Evolutionary conservation across 148 eudicot species (phyloP).

Genomic region (Rhododendron griersonianum): DNA sequence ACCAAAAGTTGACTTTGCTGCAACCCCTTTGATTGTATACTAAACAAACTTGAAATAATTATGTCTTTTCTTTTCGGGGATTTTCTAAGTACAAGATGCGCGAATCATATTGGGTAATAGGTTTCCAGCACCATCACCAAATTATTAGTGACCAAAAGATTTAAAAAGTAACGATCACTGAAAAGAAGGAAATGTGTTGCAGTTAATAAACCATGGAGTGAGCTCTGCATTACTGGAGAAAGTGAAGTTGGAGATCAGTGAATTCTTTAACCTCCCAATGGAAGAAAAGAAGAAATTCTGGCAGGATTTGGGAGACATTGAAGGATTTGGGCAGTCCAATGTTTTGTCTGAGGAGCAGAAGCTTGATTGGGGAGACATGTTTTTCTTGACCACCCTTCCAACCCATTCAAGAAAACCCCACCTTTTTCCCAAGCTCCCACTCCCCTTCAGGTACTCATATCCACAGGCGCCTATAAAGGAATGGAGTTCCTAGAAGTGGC

Average conservation of each 20-base stretch:
- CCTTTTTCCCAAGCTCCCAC: background rate
- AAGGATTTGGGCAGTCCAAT: slow-evolving; percentile 34
- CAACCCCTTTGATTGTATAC: no score
- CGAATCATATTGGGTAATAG: background rate
- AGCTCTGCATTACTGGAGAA: slow-evolving; percentile 18
- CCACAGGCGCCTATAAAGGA: no score
- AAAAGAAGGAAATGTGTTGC: background rate
- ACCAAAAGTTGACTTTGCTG: no score
- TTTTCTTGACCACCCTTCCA: slow-evolving; percentile 17
- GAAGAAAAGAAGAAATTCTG: slow-evolving; percentile 28
- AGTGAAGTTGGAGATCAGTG: slow-evolving; percentile 15
- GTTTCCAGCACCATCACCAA: no score
- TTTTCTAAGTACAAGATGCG: no score
- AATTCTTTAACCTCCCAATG: slow-evolving; percentile 1
- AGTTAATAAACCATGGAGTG: slow-evolving; percentile 34
- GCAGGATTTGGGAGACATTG: slow-evolving; percentile 11
- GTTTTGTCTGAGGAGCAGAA: slow-evolving; percentile 35
- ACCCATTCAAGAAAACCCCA: slow-evolving; percentile 11
- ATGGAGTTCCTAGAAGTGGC: no score
- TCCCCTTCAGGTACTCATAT: background rate
- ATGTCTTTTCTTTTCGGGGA: no score
- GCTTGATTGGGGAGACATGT: slow-evolving; percentile 37
- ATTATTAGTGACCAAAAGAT: no score
- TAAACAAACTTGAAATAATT: no score
- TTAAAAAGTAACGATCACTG: background rate